Conservation (phyloP, 2,329 filamentous ascomycete species). For the Fusarium veterinarium region DNA sequence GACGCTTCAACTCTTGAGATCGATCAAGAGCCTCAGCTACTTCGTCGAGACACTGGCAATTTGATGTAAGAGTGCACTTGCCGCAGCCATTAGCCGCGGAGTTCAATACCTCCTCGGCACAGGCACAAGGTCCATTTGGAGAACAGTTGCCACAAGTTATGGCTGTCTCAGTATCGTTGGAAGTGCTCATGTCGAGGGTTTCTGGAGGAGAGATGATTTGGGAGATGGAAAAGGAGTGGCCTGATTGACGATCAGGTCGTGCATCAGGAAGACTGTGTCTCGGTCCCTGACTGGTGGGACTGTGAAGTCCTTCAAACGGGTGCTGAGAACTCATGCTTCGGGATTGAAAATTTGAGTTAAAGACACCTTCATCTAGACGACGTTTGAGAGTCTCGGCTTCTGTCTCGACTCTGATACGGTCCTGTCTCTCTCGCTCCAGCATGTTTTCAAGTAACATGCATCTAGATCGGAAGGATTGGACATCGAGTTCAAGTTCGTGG, state of each 20-base stretch:
- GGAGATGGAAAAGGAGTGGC: conserved; percentile 64
- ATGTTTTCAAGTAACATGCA: conserved; percentile 73
- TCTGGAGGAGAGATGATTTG: conserved; percentile 69
- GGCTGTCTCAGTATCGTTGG: conserved; percentile 47
- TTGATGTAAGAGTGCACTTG: conserved; percentile 70
- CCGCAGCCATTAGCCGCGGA: conserved; percentile 69
- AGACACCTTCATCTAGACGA: conserved; percentile 45
- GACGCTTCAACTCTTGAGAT: conserved; percentile 59
- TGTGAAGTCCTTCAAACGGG: conserved; percentile 45
- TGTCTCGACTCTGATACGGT: conserved; percentile 57
- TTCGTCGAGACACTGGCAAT: conserved; percentile 73
- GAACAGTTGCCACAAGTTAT: conserved; percentile 68
- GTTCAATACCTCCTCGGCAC: conserved; percentile 68
- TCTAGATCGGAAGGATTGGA: conserved; percentile 72
- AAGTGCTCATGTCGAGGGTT: conserved; percentile 48
- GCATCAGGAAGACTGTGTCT: conserved; percentile 46
- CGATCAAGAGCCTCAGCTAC: conserved; percentile 63
- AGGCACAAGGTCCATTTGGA: conserved; percentile 65
- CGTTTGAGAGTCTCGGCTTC: conserved; percentile 53
- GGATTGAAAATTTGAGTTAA: conserved; percentile 43
- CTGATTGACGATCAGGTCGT: conserved; percentile 45
- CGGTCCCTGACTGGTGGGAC: conserved; percentile 40
- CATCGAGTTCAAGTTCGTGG: conserved; percentile 69
- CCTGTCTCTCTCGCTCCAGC: conserved; percentile 68
- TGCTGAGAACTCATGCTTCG: conserved; percentile 45